Conservation (phyloP, 306 rosid genomes). For the barrel medic (Medicago truncatula) region DNA sequence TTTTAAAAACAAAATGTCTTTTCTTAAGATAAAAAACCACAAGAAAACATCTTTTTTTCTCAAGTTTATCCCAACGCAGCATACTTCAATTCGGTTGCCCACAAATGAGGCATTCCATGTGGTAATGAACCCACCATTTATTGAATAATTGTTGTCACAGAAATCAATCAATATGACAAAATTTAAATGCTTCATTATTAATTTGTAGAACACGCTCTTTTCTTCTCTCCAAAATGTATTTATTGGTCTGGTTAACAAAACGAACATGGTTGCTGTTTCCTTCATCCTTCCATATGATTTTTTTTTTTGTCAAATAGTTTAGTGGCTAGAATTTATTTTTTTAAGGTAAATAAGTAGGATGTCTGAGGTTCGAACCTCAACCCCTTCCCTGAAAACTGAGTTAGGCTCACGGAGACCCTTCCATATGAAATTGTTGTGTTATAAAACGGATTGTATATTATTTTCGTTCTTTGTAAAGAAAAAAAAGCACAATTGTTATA, state of each 20-base stretch:
- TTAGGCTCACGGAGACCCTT: too few species aligned
- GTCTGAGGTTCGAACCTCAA: too few species aligned
- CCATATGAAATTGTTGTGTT: neutral
- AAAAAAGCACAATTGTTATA: too few species aligned
- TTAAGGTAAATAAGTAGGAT: too few species aligned
- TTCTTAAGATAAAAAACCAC: neutral
- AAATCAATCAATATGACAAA: conserved; percentile 20
- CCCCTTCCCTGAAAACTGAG: too few species aligned
- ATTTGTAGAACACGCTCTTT: neutral
- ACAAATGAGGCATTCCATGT: conserved; percentile 68
- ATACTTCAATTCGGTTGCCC: neutral
- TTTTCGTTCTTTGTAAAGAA: neutral
- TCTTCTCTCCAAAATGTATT: neutral
- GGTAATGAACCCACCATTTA: conserved; percentile 43
- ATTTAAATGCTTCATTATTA: conserved; percentile 27
- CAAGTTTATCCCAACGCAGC: neutral
- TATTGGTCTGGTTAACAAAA: neutral
- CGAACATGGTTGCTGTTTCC: neutral
- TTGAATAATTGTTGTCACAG: conserved; percentile 40
- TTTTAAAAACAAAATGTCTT: too few species aligned
- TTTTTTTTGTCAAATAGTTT: too few species aligned
- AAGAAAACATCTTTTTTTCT: neutral
- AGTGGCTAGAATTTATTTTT: too few species aligned
- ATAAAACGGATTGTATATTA: neutral
- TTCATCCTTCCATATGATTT: neutral